These are phyloP conservation scores for Fraxinus latifolia DNA, from an alignment of 305 asterid genomes.

Conservation along the genomic window DNA sequence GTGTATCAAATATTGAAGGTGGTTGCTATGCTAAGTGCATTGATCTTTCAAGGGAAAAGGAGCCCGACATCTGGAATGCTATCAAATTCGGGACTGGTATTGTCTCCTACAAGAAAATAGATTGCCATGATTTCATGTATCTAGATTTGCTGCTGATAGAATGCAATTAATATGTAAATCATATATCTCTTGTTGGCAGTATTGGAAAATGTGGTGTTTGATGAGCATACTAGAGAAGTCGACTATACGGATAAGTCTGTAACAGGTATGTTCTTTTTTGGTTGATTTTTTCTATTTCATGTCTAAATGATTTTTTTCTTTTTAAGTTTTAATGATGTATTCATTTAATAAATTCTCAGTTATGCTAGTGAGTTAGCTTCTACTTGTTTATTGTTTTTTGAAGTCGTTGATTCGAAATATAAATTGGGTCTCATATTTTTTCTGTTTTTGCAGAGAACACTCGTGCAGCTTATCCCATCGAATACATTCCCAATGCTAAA, in stretches of 20 bases:
- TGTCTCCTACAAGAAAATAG: background rate
- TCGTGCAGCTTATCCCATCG: conserved; percentile 95
- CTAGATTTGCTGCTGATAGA: background rate
- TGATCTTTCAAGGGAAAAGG: conserved; percentile 34
- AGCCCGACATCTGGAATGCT: conserved; percentile 99
- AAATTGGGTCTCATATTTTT: background rate
- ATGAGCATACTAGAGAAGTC: conserved; percentile 90
- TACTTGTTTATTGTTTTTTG: background rate
- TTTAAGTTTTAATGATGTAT: background rate
- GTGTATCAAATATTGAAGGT: conserved; percentile 93
- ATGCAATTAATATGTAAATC: background rate
- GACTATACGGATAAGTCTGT: conserved; percentile 86
- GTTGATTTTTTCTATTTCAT: background rate
- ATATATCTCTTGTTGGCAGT: conserved; percentile 35
- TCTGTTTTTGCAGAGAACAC: conserved; percentile 66
- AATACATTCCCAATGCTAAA: conserved; percentile 90
- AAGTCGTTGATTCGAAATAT: background rate
- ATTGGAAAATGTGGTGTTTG: conserved; percentile 90
- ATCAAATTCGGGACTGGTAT: conserved; percentile 97
- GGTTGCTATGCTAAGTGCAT: conserved; percentile 99
- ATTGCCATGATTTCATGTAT: background rate
- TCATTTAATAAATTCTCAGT: background rate
- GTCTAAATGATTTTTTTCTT: background rate
- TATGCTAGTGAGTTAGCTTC: background rate
- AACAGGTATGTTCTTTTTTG: conserved; percentile 50